Evolutionary conservation across 805 yeast genomes (phyloP).

Genomic region (Starmerella asiatica): DNA sequence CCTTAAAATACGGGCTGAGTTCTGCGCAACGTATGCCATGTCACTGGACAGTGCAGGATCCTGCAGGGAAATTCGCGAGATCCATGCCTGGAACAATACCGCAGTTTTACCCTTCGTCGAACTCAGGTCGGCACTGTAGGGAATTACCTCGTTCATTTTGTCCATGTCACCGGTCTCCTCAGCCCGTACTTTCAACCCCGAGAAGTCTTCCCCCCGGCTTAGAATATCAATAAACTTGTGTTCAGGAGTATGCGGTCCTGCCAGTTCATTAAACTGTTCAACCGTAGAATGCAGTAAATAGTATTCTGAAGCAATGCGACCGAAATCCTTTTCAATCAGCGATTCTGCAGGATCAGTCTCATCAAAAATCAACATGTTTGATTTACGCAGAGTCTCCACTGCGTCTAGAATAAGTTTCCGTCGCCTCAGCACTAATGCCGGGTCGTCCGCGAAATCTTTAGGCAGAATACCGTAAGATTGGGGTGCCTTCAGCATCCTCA

Average conservation of each 20-base stretch:
- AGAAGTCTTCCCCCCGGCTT: constrained; percentile 88
- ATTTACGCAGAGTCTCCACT: constrained; percentile 65
- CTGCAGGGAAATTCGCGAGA: constrained; percentile 56
- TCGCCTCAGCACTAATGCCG: constrained; percentile 58
- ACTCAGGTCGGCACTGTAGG: constrained; percentile 9
- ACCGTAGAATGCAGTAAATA: constrained; percentile 73
- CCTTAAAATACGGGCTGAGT: constrained; percentile 82
- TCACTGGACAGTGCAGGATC: constrained; percentile 81
- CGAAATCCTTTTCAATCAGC: constrained; percentile 74
- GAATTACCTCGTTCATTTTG: constrained; percentile 36
- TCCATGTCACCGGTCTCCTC: constrained; percentile 73
- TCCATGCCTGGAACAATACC: constrained; percentile 71
- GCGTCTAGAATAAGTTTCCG: constrained; percentile 64
- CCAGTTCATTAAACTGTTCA: constrained; percentile 75
- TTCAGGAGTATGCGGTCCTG: constrained; percentile 75
- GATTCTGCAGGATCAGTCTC: constrained; percentile 53
- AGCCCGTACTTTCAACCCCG: constrained; percentile 71
- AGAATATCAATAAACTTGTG: constrained; percentile 83
- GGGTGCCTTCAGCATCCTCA: constrained; percentile 89
- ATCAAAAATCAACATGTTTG: constrained; percentile 90
- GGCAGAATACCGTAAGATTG: constrained; percentile 82
- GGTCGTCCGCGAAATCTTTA: constrained; percentile 74
- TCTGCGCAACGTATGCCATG: constrained; percentile 86
- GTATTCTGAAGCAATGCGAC: constrained; percentile 89
- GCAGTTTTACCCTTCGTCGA: constrained; percentile 64